phyloP scores from a whole-genome alignment of 1,284 basidiomycete genomes.

The Amylostereum areolatum region DNA sequence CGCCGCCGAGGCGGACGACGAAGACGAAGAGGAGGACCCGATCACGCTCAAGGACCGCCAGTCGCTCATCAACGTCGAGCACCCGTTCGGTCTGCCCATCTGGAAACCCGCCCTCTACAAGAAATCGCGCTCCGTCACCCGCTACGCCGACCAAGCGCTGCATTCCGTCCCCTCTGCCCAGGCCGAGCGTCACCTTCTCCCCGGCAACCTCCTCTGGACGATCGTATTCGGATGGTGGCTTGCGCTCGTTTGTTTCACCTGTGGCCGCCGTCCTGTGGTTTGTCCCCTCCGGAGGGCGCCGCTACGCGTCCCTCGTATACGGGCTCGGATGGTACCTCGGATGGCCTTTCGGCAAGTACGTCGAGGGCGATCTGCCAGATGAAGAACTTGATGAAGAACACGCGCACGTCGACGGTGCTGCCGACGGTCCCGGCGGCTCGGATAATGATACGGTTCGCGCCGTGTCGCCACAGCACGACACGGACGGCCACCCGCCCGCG shows the following conservation, averaged over 20 bases:
- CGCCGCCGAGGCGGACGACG: conserved; percentile 19
- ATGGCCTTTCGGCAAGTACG: conserved; percentile 99
- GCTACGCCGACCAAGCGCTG: conserved; percentile 91
- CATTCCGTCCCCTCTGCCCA: conserved; percentile 90
- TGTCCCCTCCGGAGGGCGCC: conserved; percentile 74
- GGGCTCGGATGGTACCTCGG: conserved; percentile 94
- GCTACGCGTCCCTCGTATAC: conserved; percentile 84
- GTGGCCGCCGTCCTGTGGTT: conserved; percentile 68
- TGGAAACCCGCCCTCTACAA: conserved; percentile 99
- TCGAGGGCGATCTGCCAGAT: conserved; percentile 75
- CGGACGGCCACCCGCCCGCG: background rate
- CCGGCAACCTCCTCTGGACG: conserved; percentile 92
- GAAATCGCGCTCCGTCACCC: conserved; percentile 94
- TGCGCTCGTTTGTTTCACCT: conserved; percentile 61
- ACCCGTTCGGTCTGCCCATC: conserved; percentile 98
- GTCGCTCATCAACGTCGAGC: conserved; percentile 97
- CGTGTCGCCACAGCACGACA: conserved; percentile 1
- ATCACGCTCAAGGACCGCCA: conserved; percentile 96
- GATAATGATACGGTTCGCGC: conserved; percentile 13
- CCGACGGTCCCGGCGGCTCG: conserved; percentile 4
- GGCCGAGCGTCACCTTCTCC: conserved; percentile 84
- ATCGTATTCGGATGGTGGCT: conserved; percentile 91
- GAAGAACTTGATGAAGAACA: conserved; percentile 37
- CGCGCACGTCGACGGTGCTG: conserved; percentile 26
- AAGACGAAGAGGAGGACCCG: conserved; percentile 68